Evolutionary conservation across 1,139 yeast genomes (phyloP).

Genomic region (Petasospora rhodanensis): DNA sequence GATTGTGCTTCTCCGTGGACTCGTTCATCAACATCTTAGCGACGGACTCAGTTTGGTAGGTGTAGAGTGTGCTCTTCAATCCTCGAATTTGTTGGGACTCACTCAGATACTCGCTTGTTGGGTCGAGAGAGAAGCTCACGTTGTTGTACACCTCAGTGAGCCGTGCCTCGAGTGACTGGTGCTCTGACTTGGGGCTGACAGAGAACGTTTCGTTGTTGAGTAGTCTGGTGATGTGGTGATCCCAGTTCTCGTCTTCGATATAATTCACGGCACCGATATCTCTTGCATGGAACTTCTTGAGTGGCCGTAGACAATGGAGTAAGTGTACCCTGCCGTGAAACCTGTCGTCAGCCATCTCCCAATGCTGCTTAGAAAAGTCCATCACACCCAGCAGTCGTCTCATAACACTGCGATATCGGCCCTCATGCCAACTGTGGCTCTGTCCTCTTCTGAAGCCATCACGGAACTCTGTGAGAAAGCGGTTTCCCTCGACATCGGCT

Average conservation of each 20-base stretch:
- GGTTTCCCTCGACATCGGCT: conserved; percentile 37
- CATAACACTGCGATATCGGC: conserved; percentile 32
- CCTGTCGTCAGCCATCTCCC: conserved; percentile 8
- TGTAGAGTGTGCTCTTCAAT: conserved; percentile 45
- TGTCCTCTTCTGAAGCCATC: conserved; percentile 27
- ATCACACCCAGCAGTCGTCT: conserved; percentile 31
- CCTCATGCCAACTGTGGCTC: conserved; percentile 27
- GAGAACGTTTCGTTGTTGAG: conserved; percentile 11
- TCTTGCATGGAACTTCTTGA: conserved; percentile 11
- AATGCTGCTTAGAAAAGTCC: conserved; percentile 34
- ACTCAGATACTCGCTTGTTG: conserved; percentile 16
- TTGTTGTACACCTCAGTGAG: conserved; percentile 25
- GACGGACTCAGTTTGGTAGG: conserved; percentile 55
- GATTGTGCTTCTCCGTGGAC: conserved; percentile 29
- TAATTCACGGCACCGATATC: conserved; percentile 12
- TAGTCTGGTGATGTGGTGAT: conserved; percentile 13
- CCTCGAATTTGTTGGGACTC: conserved; percentile 40
- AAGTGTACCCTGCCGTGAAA: conserved; percentile 4
- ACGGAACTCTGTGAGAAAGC: conserved; percentile 35
- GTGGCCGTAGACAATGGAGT: conserved; percentile 14
- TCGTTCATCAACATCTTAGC: conserved; percentile 57
- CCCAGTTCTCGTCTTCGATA: conserved; percentile 5
- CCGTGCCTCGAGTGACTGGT: conserved; percentile 17
- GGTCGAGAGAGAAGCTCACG: conserved; percentile 15
- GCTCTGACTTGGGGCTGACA: background rate